Evolutionary conservation across 768 basidiomycete genomes (phyloP), one percentile per base, ranked within the genome.

Genomic region (Mrakia hoshinonis): DNA sequence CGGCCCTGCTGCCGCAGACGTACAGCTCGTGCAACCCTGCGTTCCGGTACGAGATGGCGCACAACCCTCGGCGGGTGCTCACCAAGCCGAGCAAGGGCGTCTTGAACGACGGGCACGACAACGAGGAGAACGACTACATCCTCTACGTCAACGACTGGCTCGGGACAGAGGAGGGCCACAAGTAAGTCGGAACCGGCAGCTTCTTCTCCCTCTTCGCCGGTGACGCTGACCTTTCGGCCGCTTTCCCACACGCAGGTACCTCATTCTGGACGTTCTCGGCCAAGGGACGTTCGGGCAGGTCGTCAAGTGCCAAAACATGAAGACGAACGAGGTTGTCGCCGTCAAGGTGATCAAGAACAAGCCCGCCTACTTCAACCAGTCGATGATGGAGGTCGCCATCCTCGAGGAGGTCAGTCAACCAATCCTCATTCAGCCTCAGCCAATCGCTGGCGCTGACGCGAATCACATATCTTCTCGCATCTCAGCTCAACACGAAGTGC

Each of bases 311-410:
- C 96, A 98, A 80, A 98, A 99, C 79, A 94, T 97, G 89, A 92
- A 94, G 82, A 96, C 92, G 38, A 93, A 98, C 80, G 95, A 97
- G 79, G 91, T 98, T 68, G 92, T 96, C 54, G 96, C 96, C 29
- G 96, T 99, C 73, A 99, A 98, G 81, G 96, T 99, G 10, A 92
- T 99, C 75, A 99, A 99, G 83, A 99, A 99, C 81, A 99, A 98
- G 81, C 96, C 95, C 6, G 96, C 96, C 0, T 99, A 99, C 82
- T 93, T 96, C 81, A 97, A 98, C 78, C 96, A 99, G 81, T 92
- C 90, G 80, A 97, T 96, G 90, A 99, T 99, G 96, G 96, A 99
- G 81, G 95, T 98, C 34, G 96, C 93, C 1, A 98, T 99, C 73
- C 83, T 99, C 55, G 92, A 98, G 79, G 82, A 98, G 81, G 94